These are phyloP conservation scores for Fusarium pilosicola DNA, from an alignment of 2,329 filamentous ascomycete genomes.

Conservation along the genomic window DNA sequence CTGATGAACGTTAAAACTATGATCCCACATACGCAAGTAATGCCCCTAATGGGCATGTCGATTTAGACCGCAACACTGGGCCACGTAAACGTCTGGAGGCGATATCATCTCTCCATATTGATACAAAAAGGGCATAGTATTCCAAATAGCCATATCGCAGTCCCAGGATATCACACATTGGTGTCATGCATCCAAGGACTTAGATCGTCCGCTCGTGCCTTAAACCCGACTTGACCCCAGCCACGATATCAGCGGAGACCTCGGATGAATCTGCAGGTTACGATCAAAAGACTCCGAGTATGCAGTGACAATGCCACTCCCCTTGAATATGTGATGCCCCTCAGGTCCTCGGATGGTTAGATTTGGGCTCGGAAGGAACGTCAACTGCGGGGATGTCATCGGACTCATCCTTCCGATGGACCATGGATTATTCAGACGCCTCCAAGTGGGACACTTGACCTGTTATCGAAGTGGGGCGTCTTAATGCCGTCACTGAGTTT, in stretches of 20 bases:
- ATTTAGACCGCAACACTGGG: rapidly evolving
- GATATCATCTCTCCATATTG: rapidly evolving
- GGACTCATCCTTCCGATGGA: neutral
- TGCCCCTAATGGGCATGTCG: neutral
- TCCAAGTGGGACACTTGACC: neutral
- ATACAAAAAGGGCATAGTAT: rapidly evolving
- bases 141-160: rapidly evolving
- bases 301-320: neutral
- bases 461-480: neutral
- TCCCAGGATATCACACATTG: rapidly evolving
- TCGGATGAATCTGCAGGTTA: neutral
- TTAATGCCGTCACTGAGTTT: neutral
- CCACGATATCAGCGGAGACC: neutral
- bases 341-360: neutral
- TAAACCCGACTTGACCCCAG: neutral
- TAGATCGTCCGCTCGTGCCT: neutral
- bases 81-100: neutral
- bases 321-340: rapidly evolving
- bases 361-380: neutral
- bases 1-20: neutral
- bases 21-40: neutral
- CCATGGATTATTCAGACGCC: neutral
- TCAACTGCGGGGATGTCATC: neutral
- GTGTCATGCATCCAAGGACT: neutral
- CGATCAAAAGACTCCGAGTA: neutral